These are phyloP conservation scores for Trichoderma lentiforme DNA, from an alignment of 2,329 filamentous ascomycete species.

Conservation along the genomic window DNA sequence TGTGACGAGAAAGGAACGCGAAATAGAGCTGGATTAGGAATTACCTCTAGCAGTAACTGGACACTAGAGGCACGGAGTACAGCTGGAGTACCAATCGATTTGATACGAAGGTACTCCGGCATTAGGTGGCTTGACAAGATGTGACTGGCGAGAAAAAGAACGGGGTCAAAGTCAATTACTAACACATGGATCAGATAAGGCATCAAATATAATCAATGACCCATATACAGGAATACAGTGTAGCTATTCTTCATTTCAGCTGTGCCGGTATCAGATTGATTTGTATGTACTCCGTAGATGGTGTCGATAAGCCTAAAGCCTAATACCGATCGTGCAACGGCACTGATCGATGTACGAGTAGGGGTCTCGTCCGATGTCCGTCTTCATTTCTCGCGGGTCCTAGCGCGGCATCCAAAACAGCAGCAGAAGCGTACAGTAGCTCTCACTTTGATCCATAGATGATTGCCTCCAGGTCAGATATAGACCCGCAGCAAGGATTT, in stretches of 20 bases:
- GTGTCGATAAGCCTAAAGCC: not conserved
- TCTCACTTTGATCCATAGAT: not conserved
- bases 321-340: not conserved
- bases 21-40: not conserved
- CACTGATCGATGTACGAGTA: not conserved
- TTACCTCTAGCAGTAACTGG: not conserved
- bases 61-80: too few species aligned
- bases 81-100: too few species aligned
- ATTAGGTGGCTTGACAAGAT: not conserved
- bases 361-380: not conserved
- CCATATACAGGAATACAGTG: too few species aligned
- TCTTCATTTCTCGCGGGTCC: not conserved
- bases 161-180: not conserved
- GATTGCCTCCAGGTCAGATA: not conserved
- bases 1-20: not conserved
- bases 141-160: not conserved
- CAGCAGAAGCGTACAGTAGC: not conserved
- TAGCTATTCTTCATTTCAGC: not conserved
- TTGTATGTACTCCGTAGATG: not conserved
- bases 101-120: not conserved
- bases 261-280: not conserved
- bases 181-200: not conserved
- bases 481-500: not conserved
- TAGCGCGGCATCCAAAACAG: not conserved
- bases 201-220: not conserved